These are phyloP conservation scores for Penicillium sclerotigenum DNA, from an alignment of 2,329 filamentous ascomycete genomes.

Conservation along the genomic window DNA sequence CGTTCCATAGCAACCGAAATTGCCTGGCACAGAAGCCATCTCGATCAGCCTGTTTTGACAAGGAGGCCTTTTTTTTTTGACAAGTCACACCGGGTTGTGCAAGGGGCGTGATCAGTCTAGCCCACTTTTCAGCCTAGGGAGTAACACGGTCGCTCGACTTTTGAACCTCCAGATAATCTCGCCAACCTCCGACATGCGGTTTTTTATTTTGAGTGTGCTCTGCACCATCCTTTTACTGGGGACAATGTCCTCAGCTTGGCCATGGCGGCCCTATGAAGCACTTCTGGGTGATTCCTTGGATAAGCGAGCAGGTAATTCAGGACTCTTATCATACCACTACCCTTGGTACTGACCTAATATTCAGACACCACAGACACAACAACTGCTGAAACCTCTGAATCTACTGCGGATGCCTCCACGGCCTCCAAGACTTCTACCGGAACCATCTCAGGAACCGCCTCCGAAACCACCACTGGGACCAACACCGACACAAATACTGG, in stretches of 20 bases:
- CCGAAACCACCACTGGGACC: slow-evolving; percentile 17
- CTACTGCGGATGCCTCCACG: slow-evolving; percentile 11
- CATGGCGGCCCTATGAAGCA: slow-evolving; percentile 21
- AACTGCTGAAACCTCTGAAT: slow-evolving; percentile 15
- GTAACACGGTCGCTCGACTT: slow-evolving; percentile 2
- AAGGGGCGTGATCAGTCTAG: background rate
- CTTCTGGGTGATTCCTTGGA: slow-evolving; percentile 19
- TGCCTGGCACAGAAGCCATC: background rate
- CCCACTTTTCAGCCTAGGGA: background rate
- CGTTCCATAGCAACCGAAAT: slow-evolving; percentile 1
- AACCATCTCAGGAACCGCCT: slow-evolving; percentile 3
- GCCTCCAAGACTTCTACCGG: slow-evolving; percentile 17
- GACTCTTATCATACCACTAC: background rate
- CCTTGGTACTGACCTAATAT: slow-evolving; percentile 1
- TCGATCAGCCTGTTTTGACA: background rate
- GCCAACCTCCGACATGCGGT: slow-evolving; percentile 32
- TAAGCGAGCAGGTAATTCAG: slow-evolving; percentile 28
- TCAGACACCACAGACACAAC: slow-evolving; percentile 20
- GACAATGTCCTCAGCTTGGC: slow-evolving; percentile 32
- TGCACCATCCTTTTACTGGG: slow-evolving; percentile 34
- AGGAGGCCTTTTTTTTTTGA: background rate
- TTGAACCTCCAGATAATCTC: background rate
- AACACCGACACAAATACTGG: slow-evolving; percentile 8
- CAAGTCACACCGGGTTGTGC: background rate
- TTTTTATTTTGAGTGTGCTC: slow-evolving; percentile 31